Evolutionary conservation across 2,329 filamentous ascomycete genomes (phyloP), one percentile per base, ranked within the genome.

Genomic region (Cordyceps javanica): DNA sequence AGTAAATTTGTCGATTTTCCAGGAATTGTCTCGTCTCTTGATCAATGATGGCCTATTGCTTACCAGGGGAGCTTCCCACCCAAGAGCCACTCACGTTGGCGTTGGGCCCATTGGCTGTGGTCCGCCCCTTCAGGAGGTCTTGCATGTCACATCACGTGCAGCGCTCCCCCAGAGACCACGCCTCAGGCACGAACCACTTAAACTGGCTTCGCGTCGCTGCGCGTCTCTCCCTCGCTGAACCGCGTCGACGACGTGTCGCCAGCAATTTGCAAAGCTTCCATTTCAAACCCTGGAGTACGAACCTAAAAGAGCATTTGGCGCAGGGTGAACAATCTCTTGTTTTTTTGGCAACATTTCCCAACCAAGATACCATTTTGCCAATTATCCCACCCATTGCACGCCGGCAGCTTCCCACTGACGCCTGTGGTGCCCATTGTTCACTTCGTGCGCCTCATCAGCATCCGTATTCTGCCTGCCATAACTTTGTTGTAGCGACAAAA

Each of bases 231-330:
- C 39, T 59, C 53, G 61, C 41, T 54, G 42, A 45, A 68, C 61
- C 72, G 72, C 72, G 72, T 73, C 70, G 65, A 62, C 59, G 62
- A 69, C 70, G 71, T 72, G 70, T 64, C 66, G 61, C 64, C 65
- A 67, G 61, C 65, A 62, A 67, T 63, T 63, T 64, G 63, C 62
- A 62, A 55, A 65, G 57, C 28, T 42, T 60, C 67, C 62, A 65
- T 63, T 63, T 62, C 46, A 58, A 62, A 63, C 62, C 65, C 52
- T 54, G 46, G 41, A 59, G 28, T 39, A 56, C 44, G 44, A 48
- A n/a, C n/a, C 38, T 23, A 16, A 19, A 32, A 28, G 32, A 32
- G 25, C 54, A 34, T 19, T 32, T 55, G n/a, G 34, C 25, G 26
- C 57, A 5, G 19, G 34, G 39, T 28, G 26, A 21, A 32, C 39